A percentile compares a stretch with the other conserved stretches of the same genome.
Evolutionary conservation across 192 early-diverging fungal species (phyloP).

Genomic region (Podila minutissima): DNA sequence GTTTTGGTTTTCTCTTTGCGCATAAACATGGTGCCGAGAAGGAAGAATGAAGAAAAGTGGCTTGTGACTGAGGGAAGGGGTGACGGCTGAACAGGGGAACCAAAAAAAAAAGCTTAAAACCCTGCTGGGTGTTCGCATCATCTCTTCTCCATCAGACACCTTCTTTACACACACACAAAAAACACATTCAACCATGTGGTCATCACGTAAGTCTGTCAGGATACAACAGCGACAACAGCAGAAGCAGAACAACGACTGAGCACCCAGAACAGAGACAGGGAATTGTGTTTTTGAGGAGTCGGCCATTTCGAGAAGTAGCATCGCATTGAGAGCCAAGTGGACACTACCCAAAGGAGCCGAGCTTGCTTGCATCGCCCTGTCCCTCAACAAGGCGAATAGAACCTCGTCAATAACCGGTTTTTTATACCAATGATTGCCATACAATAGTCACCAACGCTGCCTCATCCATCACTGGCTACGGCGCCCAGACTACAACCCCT

Average conservation of each 20-base stretch:
- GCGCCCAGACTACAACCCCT: constrained; percentile 9
- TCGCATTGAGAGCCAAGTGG: background rate
- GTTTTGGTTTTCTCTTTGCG: no score
- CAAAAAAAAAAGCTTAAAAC: no score
- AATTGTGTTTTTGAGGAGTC: background rate
- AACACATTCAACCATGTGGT: constrained; percentile 26
- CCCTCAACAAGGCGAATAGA: background rate
- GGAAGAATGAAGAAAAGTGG: no score
- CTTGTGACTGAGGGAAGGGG: no score
- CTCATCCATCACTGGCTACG: constrained; percentile 32
- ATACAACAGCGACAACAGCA: background rate
- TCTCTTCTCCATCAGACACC: no score
- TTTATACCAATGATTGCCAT: no score
- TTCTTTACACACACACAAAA: no score
- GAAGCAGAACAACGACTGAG: background rate
- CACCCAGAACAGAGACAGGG: no score
- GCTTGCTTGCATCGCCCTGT: background rate
- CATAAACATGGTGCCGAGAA: no score
- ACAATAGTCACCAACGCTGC: constrained; percentile 21
- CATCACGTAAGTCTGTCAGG: constrained; percentile 31
- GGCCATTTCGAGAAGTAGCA: background rate
- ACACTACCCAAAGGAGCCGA: no score
- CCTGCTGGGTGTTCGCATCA: no score
- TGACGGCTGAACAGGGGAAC: no score
- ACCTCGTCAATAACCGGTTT: background rate